These are phyloP conservation scores for Aphanomyces stellatus DNA, from an alignment of 352 stramenopile genomes.

Conservation along the genomic window DNA sequence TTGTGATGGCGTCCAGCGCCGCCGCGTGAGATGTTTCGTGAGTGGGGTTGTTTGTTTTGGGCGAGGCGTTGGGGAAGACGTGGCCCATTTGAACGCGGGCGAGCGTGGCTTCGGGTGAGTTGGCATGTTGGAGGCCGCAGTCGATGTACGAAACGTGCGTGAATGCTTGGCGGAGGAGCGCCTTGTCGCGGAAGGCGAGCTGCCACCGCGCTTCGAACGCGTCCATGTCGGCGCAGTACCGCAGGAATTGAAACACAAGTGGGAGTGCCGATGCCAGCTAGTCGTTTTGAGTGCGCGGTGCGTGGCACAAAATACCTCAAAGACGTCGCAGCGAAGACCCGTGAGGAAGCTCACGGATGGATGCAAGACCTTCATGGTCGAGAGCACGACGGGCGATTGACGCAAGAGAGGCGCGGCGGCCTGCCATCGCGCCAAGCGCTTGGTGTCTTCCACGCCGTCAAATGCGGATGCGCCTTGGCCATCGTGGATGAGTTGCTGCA, in stretches of 20 bases:
- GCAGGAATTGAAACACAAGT: constrained; percentile 78
- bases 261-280: constrained; percentile 69
- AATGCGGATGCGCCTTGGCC: constrained; percentile 47
- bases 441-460: constrained; percentile 57
- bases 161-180: constrained; percentile 72
- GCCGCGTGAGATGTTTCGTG: no score
- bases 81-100: constrained; percentile 68
- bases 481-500: constrained; percentile 31
- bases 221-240: constrained; percentile 55
- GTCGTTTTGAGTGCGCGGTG: background rate
- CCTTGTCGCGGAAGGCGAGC: constrained; percentile 60
- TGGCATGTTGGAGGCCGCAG: constrained; percentile 75
- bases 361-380: constrained; percentile 33
- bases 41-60: background rate
- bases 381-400: constrained; percentile 51
- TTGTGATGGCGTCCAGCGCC: constrained; percentile 14
- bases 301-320: constrained; percentile 31
- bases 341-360: constrained; percentile 55
- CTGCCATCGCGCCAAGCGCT: constrained; percentile 55
- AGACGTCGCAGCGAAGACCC: constrained; percentile 65
- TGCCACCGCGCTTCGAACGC: constrained; percentile 58
- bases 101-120: constrained; percentile 63
- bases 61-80: constrained; percentile 28
- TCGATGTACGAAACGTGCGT: constrained; percentile 80
- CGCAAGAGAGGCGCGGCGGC: constrained; percentile 49